Base-by-base conservation (phyloP, 495 filamentous ascomycete species). In the Cercophora samala region DNA sequence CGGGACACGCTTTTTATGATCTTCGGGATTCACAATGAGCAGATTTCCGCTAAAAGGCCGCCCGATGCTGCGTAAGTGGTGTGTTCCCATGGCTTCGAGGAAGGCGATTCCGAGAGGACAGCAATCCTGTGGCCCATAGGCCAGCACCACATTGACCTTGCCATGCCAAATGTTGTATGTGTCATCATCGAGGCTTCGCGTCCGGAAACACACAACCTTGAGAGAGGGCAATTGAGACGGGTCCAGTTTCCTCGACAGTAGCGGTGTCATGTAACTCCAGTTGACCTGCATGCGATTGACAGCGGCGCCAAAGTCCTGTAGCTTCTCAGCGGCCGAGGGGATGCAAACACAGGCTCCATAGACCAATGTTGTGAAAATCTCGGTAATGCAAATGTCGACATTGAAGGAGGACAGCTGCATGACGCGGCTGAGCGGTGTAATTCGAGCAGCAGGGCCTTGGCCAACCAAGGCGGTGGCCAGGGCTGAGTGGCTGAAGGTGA, bases 331-430 rank as follows among this genome's bases (percentile, higher is more conserved):
- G 1, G 79, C 71, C 4, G 80, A 82, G 3, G 83, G 82, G 23
- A 86, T 70, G 64, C 83, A 85, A 25, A 86, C 75, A 63, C 80
- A 82, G 21, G 78, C 83, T 5, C 84, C 84, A 22, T 76, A 69
- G 8, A 86, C 86, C 1, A 93, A 76, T 0, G 87, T 87, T 5
- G 87, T 86, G 62, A 90, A 84, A 4, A 90, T 86, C 64, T 92
- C 90, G 4, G 85, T 72, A 21, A 91, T 79, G 55, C 86, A 86
- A 29, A 87, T 83, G 66, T 93, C 90, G 52, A 90, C 90, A 1
- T 87, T 86, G 70, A 87, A 90, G 58, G 86, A 87, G 1, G 89
- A 87, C 63, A 90, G 86, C 66, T 92, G 89, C 68, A 92, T 80
- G 8, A 88, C 82, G 4, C 87, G 77, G 18, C 85, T 86, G 0